Base-by-base conservation (phyloP, 495 filamentous ascomycete genomes). In the Aspergillus olivimuriae region DNA sequence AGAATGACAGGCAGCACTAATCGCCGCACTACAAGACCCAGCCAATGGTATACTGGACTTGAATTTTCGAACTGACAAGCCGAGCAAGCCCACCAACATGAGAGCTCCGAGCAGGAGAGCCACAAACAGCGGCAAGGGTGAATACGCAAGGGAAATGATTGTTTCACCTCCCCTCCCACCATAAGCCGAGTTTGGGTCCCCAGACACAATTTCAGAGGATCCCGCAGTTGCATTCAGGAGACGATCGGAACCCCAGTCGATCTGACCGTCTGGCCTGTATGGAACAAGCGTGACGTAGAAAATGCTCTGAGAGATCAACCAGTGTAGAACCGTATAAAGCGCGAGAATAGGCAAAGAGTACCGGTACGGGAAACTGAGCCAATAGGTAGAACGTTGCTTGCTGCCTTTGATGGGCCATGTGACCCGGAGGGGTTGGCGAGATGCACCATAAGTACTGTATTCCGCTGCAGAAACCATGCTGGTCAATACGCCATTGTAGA, bases 1-100 rank as follows among this genome's bases (percentile, higher is more conserved):
- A 35, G 52, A 42, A 57, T 72, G 67, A 46, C 68, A 76, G 0
- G 70, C 70, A 0, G 73, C 72, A 47, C 68, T 70, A 28, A 77
- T 68, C 2, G 60, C 71, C 9, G 58, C 56, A 40, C 66, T 70
- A 40, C 60, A 69, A 33, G 51, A 57, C 0, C 56, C 61, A 1
- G 61, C 64, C 0, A 73, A 23, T 0, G 73, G 69, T 39, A 75
- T 66, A 3, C 44, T 46, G 4, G 45, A 50, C n/a, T 43, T 41
- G 46, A 63, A 60, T 14, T 44, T 43, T 11, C 60, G 40, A n/a
- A 58, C 53, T 0, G 50, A 44, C 17, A 57, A 8, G 14, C 11
- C n/a, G 1, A 50, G 12, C 10, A 50, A 16, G 4, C 44, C 26
- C 10, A 39, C 10, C 0, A 47, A 11, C 35, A 68, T 36, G 12